Evolutionary conservation across 805 yeast genomes (phyloP), one percentile per base, ranked within the genome.

Genomic region (Kregervanrija fluxuum): DNA sequence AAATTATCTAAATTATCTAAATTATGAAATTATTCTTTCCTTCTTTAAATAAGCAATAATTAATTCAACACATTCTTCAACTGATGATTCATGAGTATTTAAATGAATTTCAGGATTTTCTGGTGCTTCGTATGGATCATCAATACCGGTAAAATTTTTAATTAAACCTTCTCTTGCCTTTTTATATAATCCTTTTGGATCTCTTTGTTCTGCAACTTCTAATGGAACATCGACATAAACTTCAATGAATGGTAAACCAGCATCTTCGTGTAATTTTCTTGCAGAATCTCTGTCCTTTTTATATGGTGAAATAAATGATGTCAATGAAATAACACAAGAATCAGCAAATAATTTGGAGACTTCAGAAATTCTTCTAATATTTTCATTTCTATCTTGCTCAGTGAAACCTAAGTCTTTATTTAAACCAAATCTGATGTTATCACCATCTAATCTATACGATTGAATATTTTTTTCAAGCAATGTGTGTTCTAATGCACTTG

Each of bases 101-200:
- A 90, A 68, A 60, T 83, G 90, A 48, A 90, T 72, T 68, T 90
- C 98, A 28, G 98, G 87, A 33, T 66, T 58, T 54, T 75, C 83
- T 41, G 98, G 98, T 3, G 85, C 93, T 71, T 90, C 98, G 64
- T 90, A 90, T 34, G 98, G 98, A 10, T 96, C 97, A 52, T 89
- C 81, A 46, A 90, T 84, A 46, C 98, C 98, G 12, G 98, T 90
- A 70, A 90, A 90, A 61, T 90, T 95, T 67, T 86, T 86, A 64
- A 90, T 90, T 49, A 84, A 70, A 33, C 98, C 98, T 59, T 89
- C 93, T 65, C 97, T 80, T 13, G 98, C 98, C 75, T 91, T 91
- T 68, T 89, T 89, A 73, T 91, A 91, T 54, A 91, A 71, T 11
- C 98, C 98, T 71, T 91, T 91, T 51, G 98, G 98, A 66, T 91